Base-by-base conservation (phyloP, 352 stramenopile species). In the Globisporangium perplexum region DNA sequence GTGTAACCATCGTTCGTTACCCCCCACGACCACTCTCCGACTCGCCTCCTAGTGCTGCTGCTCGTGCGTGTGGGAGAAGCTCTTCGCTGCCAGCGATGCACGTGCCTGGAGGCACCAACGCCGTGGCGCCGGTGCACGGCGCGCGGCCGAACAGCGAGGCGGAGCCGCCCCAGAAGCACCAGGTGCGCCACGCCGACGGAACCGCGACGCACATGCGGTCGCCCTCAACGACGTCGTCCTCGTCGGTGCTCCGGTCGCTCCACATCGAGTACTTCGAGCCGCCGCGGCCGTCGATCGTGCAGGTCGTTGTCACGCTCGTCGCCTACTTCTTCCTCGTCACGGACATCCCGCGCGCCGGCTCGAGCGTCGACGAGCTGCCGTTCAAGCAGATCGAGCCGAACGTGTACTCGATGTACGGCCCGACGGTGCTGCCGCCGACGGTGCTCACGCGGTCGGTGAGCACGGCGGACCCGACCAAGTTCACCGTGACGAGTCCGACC, bases 321-420 rank as follows among this genome's bases (percentile, higher is more conserved):
- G 69, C 63, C 35, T 83, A 83, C 50, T 65, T 71, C 10, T 57
- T 83, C 36, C 46, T 80, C 14, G 48, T 83, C 1, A 78, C 69
- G 30, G 69, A 83, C 43, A 61, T 83, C 14, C 57, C 62, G 6
- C 72, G 72, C 28, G 53, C 59, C 8, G 67, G 68, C 4, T 66
- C 66, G 11, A 77, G 66, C 44, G 46, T 83, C 24, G 54, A 73
- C 14, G 53, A 61, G 31, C 59, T 83, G 4, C 69, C 69, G 18
- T 83, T 61, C 60, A 59, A 63, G 35, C 61, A 79, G 47, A 63
- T 80, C 28, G 69, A 83, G 55, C 72, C 72, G 7, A 83, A 79
- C 22, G 72, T 80, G 23, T 83, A 79, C 60, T 60, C 68, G 3
- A 69, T 71, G 28, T 68, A 77, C 44, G 72, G 72, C 0, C 72